Base-by-base conservation (phyloP, 2,329 filamentous ascomycete genomes). In the Madurella fahalii region DNA sequence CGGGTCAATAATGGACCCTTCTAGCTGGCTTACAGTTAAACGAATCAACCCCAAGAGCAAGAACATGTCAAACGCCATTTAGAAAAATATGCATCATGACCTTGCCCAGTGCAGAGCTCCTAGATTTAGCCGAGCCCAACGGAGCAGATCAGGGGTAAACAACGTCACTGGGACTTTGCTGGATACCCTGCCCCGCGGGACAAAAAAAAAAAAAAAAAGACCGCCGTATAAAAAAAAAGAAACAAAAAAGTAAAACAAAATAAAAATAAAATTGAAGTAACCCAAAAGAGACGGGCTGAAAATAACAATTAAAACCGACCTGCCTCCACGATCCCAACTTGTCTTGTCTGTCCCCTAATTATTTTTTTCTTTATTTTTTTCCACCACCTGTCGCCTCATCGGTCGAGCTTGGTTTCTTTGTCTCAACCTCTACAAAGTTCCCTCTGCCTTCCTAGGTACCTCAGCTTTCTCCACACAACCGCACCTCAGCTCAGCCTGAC, bases 71-170 rank as follows among this genome's bases (percentile, higher is more conserved):
- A 25, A 25, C 7, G 25, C 25, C 25, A 25, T 25, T 25, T 7
- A 25, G 25, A 25, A 25, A 7, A 25, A 25, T 25, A 25, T 7
- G 34, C 11, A 12, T 37, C 34, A 2, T 37, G 9, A 37, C 11
- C 4, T 9, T 5, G 34, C 11, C 11, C 42, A 32, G 40, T 48
- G 30, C 50, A 41, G 31, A 9, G 25, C 8, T 25, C 17, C 5
- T 18, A n/a, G 37, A 18, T 53, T 53, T 47, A 53, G 39, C 39
- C 43, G 44, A 20, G 34, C 17, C 12, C 42, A 15, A 34, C 40
- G 37, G 9, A 18, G 41, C 4, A 18, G 44, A 48, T 48, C 44
- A 44, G 45, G 51, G 45, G 40, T 15, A 46, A 16, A 20, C 46
- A 25, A 53, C 51, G 31, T 53, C 51, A 44, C 45, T 42, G n/a